Conservation (phyloP, 805 yeast genomes). For the Ogataea philodendri region DNA sequence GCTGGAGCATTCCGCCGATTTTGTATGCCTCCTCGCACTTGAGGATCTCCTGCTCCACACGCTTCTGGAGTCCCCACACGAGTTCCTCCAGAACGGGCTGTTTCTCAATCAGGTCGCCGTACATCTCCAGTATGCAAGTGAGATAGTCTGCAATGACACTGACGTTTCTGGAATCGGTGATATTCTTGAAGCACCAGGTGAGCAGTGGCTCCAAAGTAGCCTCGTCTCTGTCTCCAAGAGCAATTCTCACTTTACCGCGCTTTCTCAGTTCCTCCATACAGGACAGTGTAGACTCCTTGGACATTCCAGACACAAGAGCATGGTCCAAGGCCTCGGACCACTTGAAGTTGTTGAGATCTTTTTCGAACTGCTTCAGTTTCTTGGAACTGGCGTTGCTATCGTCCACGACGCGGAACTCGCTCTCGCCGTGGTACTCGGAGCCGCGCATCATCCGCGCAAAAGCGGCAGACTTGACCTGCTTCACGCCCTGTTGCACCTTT, state of each 20-base stretch:
- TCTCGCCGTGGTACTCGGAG: conserved; percentile 85
- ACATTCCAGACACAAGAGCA: conserved; percentile 76
- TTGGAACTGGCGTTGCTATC: conserved; percentile 52
- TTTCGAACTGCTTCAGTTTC: conserved; percentile 79
- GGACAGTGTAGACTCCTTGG: conserved; percentile 77
- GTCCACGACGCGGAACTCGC: conserved; percentile 68
- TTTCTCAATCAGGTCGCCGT: conserved; percentile 67
- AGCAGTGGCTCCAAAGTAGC: conserved; percentile 74
- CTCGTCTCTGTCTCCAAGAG: conserved; percentile 82
- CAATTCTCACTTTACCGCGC: conserved; percentile 84
- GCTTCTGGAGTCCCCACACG: conserved; percentile 55
- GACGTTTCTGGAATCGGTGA: conserved; percentile 77
- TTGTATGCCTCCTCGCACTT: conserved; percentile 85
- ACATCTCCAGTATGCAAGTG: conserved; percentile 68
- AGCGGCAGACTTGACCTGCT: conserved; percentile 52
- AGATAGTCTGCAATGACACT: conserved; percentile 65
- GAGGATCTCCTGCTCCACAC: conserved; percentile 64
- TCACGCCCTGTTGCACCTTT: conserved; percentile 48
- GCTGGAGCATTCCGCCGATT: conserved; percentile 90
- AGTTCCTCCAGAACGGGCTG: conserved; percentile 78
- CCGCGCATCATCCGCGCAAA: conserved; percentile 87
- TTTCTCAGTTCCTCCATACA: conserved; percentile 82
- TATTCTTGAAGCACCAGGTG: conserved; percentile 72
- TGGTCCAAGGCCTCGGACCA: conserved; percentile 92
- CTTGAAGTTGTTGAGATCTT: conserved; percentile 77